phyloP scores from a whole-genome alignment of 164 flowering plant species.

The Sextonia rubra region DNA sequence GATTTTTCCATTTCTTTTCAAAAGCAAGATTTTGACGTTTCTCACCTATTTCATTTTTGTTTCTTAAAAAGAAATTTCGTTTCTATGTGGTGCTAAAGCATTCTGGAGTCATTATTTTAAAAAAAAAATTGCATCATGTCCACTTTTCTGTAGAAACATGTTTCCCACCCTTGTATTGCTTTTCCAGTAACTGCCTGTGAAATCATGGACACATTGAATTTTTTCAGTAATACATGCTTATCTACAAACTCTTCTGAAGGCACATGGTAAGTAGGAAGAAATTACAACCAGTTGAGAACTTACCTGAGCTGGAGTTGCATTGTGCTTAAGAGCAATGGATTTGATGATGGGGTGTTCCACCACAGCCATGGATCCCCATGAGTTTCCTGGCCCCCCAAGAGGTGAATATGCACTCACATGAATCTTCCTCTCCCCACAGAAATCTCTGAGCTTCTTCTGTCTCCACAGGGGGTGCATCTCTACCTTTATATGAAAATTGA shows the following conservation, averaged over 20 bases:
- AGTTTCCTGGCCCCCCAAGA: constrained; percentile 62
- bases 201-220: too few species aligned
- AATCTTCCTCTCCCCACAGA: constrained; percentile 50
- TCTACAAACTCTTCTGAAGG: not conserved
- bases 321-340: constrained; percentile 64
- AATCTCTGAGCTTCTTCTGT: constrained; percentile 59
- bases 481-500: constrained; percentile 33
- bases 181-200: too few species aligned
- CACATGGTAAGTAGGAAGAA: not conserved
- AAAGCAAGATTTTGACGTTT: too few species aligned
- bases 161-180: too few species aligned
- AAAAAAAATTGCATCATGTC: too few species aligned
- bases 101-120: too few species aligned
- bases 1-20: too few species aligned
- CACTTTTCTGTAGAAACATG: too few species aligned
- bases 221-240: too few species aligned
- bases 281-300: not conserved
- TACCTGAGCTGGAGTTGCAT: constrained; percentile 77
- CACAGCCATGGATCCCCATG: constrained; percentile 71
- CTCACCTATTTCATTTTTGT: too few species aligned
- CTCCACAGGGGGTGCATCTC: constrained; percentile 92
- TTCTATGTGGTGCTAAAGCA: too few species aligned
- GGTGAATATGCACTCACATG: constrained; percentile 80
- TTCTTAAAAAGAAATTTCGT: too few species aligned
- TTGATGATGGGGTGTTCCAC: constrained; percentile 45